Conservation (phyloP, 495 filamentous ascomycete genomes). For the Podospora pseudocomata region DNA sequence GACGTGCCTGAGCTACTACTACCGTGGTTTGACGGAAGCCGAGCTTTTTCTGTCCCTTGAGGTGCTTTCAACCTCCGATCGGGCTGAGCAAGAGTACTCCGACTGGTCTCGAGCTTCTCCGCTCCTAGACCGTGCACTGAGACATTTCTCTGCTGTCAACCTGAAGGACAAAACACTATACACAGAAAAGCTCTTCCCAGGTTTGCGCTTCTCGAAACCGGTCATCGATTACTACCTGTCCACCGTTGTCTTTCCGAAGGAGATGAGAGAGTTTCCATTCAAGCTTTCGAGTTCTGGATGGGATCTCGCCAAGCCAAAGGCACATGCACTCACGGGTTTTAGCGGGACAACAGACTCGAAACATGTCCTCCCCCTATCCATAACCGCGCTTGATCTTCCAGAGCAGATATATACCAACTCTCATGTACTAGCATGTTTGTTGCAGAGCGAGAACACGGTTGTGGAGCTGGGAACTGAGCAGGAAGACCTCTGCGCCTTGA, state of each 20-base stretch:
- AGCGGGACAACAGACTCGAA: conserved; percentile 70
- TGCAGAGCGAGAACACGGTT: conserved; percentile 54
- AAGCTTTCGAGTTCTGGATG: conserved; percentile 69
- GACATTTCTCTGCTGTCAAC: conserved; percentile 55
- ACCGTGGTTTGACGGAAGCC: conserved; percentile 53
- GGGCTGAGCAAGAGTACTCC: conserved; percentile 52
- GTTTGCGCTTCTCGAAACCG: conserved; percentile 48
- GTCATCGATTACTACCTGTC: conserved; percentile 62
- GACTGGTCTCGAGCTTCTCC: conserved; percentile 47
- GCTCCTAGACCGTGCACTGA: conserved; percentile 37
- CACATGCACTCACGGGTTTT: conserved; percentile 58
- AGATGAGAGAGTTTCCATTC: conserved; percentile 59
- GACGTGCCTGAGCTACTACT: conserved; percentile 69
- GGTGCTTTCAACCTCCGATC: conserved; percentile 52
- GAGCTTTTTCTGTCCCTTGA: conserved; percentile 51
- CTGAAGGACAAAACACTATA: conserved; percentile 49
- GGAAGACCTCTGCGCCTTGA: conserved; percentile 22
- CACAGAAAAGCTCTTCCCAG: conserved; percentile 46
- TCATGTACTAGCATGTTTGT: conserved; percentile 54
- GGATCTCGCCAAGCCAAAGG: conserved; percentile 55
- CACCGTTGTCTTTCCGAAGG: conserved; percentile 60
- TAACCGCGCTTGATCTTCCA: conserved; percentile 54
- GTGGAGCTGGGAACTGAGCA: conserved; percentile 28
- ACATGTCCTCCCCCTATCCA: conserved; percentile 51
- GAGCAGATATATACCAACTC: conserved; percentile 62